phyloP scores from a whole-genome alignment of 2,329 filamentous ascomycete genomes.

The Fusarium setosum region DNA sequence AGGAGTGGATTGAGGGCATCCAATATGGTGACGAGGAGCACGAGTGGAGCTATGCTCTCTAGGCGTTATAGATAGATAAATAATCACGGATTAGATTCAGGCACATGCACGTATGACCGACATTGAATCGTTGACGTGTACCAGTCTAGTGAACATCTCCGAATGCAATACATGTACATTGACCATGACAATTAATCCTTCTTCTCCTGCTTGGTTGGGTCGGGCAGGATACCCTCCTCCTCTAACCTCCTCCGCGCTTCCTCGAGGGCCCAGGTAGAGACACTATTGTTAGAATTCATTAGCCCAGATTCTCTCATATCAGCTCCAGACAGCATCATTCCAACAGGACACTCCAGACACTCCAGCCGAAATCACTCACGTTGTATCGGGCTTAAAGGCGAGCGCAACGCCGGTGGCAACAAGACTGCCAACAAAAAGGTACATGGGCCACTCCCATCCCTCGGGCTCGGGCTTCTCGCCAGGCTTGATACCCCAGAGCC shows the following conservation, averaged over 20 bases:
- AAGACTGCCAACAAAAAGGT: constrained; percentile 85
- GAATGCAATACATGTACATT: constrained; percentile 38
- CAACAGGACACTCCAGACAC: constrained; percentile 1
- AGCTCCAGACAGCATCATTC: constrained; percentile 44
- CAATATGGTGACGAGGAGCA: constrained; percentile 96
- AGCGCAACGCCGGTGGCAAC: constrained; percentile 81
- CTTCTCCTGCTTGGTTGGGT: constrained; percentile 74
- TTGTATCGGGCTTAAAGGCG: constrained; percentile 98
- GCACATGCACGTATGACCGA: neutral
- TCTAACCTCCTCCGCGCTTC: constrained; percentile 96
- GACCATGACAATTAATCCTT: constrained; percentile 54
- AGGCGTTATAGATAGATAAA: constrained; percentile 7
- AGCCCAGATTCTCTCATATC: no score
- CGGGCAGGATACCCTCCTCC: constrained; percentile 91
- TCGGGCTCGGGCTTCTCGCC: constrained; percentile 96
- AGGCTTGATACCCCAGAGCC: constrained; percentile 94
- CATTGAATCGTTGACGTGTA: constrained; percentile 10
- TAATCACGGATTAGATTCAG: no score
- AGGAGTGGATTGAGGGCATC: constrained; percentile 95
- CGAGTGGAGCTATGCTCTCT: constrained; percentile 79
- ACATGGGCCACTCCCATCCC: constrained; percentile 92
- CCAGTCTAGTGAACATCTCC: constrained; percentile 44
- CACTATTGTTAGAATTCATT: no score
- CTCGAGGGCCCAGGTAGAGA: constrained; percentile 99
- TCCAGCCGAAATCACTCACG: constrained; percentile 71